phyloP scores from a whole-genome alignment of 1,284 basidiomycete species.

The Acaromyces ingoldii region DNA sequence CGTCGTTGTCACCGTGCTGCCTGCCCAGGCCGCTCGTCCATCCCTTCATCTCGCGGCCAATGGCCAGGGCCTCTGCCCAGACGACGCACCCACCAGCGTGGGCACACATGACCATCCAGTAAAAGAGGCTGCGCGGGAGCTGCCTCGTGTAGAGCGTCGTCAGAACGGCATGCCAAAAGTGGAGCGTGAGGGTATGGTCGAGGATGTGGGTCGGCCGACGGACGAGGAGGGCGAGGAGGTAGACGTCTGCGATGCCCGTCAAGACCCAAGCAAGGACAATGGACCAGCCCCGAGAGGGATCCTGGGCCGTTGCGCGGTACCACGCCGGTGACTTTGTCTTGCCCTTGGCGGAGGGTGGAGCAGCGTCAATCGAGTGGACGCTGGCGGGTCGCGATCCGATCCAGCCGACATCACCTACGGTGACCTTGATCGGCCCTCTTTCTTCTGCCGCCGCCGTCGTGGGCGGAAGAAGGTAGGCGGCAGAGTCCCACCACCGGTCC shows the following conservation, averaged over 20 bases:
- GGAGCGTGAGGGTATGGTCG: constrained; percentile 84
- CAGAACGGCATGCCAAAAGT: constrained; percentile 81
- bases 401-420: too few species aligned
- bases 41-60: constrained; percentile 74
- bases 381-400: too few species aligned
- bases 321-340: background rate
- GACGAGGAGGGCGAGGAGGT: constrained; percentile 78
- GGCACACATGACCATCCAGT: constrained; percentile 59
- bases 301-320: constrained; percentile 46
- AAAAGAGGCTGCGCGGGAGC: constrained; percentile 64
- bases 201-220: constrained; percentile 86
- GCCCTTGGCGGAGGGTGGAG: too few species aligned
- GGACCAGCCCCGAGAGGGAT: constrained; percentile 77
- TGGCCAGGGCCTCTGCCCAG: constrained; percentile 79
- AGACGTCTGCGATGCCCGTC: constrained; percentile 73
- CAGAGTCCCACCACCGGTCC: too few species aligned
- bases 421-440: background rate
- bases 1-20: background rate
- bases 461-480: too few species aligned
- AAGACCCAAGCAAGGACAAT: constrained; percentile 76
- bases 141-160: constrained; percentile 84
- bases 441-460: background rate
- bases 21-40: background rate
- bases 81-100: constrained; percentile 72
- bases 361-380: background rate